Evolutionary conservation across 495 filamentous ascomycete genomes (phyloP).

Genomic region (Aspergillus conjunctus): DNA sequence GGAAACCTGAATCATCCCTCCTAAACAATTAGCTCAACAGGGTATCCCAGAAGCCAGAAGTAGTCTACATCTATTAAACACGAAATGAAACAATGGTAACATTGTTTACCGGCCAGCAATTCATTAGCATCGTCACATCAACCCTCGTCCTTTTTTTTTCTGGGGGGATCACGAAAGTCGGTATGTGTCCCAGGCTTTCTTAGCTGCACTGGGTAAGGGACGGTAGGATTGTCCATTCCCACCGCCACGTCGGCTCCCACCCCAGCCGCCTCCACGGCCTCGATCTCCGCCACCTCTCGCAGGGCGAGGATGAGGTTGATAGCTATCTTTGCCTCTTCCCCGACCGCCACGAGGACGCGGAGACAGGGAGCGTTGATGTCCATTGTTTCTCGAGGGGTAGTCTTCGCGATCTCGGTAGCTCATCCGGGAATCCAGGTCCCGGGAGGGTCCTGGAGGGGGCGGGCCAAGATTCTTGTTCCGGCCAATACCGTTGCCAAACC

Average conservation of each 20-base stretch:
- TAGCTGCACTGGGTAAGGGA: slow-evolving; percentile 40
- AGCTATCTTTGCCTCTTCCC: slow-evolving; percentile 29
- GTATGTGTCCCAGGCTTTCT: slow-evolving; percentile 39
- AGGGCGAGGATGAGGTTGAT: slow-evolving; percentile 10
- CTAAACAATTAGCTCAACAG: background rate
- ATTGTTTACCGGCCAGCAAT: slow-evolving; percentile 11
- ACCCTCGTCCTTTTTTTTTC: background rate
- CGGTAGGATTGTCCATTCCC: slow-evolving; percentile 31
- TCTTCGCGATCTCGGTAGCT: slow-evolving; percentile 28
- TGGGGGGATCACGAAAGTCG: slow-evolving; percentile 28
- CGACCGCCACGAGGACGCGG: slow-evolving; percentile 23
- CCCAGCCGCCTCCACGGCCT: slow-evolving; percentile 24
- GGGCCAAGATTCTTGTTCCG: slow-evolving; percentile 23
- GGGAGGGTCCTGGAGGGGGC: slow-evolving; percentile 11
- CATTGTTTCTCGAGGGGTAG: slow-evolving; percentile 21
- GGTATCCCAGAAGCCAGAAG: background rate
- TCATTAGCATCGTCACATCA: slow-evolving; percentile 15
- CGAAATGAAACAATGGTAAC: background rate
- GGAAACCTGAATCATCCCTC: no score
- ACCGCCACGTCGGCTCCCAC: slow-evolving; percentile 24
- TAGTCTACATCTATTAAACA: background rate
- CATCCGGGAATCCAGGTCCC: background rate
- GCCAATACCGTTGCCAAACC: slow-evolving; percentile 30
- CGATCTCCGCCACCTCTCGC: slow-evolving; percentile 17
- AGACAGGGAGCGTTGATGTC: slow-evolving; percentile 33